phyloP scores from a whole-genome alignment of 1,139 yeast genomes.

The Zygosaccharomyces pseudobailii region DNA sequence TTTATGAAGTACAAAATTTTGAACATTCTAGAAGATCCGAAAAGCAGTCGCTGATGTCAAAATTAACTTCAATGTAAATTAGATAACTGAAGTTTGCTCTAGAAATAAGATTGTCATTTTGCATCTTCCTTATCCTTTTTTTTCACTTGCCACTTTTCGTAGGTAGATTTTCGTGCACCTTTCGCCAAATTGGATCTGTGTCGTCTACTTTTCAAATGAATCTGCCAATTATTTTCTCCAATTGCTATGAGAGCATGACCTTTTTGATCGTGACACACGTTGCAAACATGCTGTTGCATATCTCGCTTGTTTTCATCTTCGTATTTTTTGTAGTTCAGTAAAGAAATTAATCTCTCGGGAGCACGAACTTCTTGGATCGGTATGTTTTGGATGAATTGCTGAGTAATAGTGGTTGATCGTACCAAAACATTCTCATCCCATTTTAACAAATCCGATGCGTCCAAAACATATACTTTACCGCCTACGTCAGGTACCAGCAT shows the following conservation, averaged over 20 bases:
- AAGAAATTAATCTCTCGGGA: slow-evolving; percentile 41
- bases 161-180: slow-evolving; percentile 41
- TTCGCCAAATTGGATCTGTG: slow-evolving; percentile 47
- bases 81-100: no score
- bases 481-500: slow-evolving; percentile 65
- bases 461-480: slow-evolving; percentile 61
- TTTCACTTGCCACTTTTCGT: slow-evolving; percentile 39
- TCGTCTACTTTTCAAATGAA: slow-evolving; percentile 62
- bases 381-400: slow-evolving; percentile 37
- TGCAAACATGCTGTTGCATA: slow-evolving; percentile 72
- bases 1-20: slow-evolving; percentile 36
- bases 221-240: slow-evolving; percentile 67
- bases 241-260: slow-evolving; percentile 60
- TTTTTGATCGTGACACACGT: slow-evolving; percentile 54
- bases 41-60: slow-evolving; percentile 46
- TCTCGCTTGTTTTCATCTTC: slow-evolving; percentile 28
- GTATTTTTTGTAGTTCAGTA: slow-evolving; percentile 32
- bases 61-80: slow-evolving; percentile 13
- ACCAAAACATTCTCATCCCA: slow-evolving; percentile 58
- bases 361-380: slow-evolving; percentile 34
- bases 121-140: slow-evolving; percentile 6
- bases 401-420: slow-evolving; percentile 51
- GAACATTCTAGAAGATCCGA: slow-evolving; percentile 9
- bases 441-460: slow-evolving; percentile 62
- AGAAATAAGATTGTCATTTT: background rate